Evolutionary conservation across 2,329 filamentous ascomycete genomes (phyloP).

Genomic region (Monosporascus cannonballus): DNA sequence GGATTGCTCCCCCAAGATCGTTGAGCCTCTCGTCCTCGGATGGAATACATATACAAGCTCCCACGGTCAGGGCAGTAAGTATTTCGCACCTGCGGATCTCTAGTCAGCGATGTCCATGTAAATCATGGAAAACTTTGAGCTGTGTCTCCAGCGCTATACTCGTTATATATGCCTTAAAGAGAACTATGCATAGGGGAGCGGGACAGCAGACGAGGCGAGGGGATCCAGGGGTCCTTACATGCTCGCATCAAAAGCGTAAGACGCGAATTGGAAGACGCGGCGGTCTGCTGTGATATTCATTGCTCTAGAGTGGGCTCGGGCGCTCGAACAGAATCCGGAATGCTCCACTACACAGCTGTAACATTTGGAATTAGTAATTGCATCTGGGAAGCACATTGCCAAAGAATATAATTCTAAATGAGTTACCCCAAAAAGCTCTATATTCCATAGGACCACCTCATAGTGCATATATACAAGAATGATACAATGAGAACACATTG

Average conservation of each 20-base stretch:
- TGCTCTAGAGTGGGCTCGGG: neutral
- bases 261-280: constrained; percentile 16
- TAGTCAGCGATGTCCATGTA: neutral
- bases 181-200: neutral
- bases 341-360: constrained; percentile 9
- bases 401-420: neutral
- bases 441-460: too few relatives aligned
- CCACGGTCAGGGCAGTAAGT: constrained; percentile 28
- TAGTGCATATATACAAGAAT: too few relatives aligned
- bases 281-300: constrained; percentile 2
- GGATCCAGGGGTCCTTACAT: constrained; percentile 6
- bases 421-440: neutral
- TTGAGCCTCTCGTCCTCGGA: constrained; percentile 29
- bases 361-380: constrained; percentile 26
- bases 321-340: constrained; percentile 1
- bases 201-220: neutral
- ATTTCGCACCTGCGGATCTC: constrained; percentile 21
- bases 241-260: constrained; percentile 34
- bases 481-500: too few relatives aligned
- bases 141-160: too few relatives aligned
- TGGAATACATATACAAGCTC: constrained; percentile 33
- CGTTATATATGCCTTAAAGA: neutral
- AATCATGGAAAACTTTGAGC: too few relatives aligned
- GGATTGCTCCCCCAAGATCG: constrained; percentile 21
- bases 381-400: neutral